A percentile compares a stretch with the other conserved stretches of the same genome.
phyloP scores from a whole-genome alignment of 169 alveolate species.

The Plasmodium chabaudi region DNA sequence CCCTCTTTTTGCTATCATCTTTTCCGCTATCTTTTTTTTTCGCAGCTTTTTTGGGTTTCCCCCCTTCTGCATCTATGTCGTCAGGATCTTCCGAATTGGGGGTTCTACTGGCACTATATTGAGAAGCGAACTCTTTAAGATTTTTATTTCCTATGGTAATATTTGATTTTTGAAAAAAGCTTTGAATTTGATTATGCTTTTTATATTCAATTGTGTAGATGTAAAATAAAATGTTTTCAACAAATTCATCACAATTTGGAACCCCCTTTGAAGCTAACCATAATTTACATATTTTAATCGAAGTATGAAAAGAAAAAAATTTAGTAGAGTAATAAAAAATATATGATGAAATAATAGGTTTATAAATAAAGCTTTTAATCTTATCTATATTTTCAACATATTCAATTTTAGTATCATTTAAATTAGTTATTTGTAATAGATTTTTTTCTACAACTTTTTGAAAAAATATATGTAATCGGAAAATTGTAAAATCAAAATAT shows the following conservation, averaged over 20 bases:
- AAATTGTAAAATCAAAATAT: background rate
- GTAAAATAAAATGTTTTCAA: constrained; percentile 35
- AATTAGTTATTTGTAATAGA: constrained; percentile 31
- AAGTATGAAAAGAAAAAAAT: constrained; percentile 32
- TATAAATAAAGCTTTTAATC: constrained; percentile 14
- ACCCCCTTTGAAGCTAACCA: constrained; percentile 37
- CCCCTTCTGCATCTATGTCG: background rate
- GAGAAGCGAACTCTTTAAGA: background rate
- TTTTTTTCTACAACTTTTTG: constrained; percentile 25
- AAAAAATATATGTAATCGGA: constrained; percentile 28
- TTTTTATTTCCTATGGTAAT: background rate
- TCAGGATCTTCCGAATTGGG: background rate
- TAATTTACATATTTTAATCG: constrained; percentile 44
- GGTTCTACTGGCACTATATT: background rate
- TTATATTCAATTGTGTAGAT: constrained; percentile 24
- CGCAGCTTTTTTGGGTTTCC: background rate
- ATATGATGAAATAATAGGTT: constrained; percentile 42
- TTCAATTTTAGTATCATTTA: constrained; percentile 20
- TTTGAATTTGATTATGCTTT: constrained; percentile 4
- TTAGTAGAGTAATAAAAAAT: constrained; percentile 34
- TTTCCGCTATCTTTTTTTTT: background rate
- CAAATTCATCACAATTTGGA: constrained; percentile 6
- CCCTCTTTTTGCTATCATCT: background rate
- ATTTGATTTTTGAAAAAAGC: background rate
- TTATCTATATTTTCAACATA: constrained; percentile 11